phyloP scores from a whole-genome alignment of 371 early-diverging fungal genomes.

The Mortierella sp. region DNA sequence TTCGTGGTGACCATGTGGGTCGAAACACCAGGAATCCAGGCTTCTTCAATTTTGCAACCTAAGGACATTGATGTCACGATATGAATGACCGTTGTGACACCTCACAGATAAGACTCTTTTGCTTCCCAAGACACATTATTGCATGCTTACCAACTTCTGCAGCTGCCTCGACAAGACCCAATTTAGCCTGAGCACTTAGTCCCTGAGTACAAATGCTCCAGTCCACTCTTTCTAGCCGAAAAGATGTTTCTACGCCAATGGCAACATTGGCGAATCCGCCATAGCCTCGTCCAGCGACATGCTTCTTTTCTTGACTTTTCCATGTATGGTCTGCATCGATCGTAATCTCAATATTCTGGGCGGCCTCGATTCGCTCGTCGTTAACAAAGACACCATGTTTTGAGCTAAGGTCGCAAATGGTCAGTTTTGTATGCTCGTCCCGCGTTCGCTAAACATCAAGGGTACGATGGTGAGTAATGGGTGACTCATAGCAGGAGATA shows the following conservation, averaged over 20 bases:
- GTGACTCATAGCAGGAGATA: background rate
- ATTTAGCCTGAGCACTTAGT: conserved; percentile 19
- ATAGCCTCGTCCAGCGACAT: conserved; percentile 45
- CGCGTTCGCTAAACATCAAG: conserved; percentile 15
- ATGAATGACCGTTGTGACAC: too few species aligned
- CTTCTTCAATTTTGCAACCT: conserved; percentile 38
- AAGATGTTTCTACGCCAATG: conserved; percentile 38
- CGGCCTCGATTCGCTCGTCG: conserved; percentile 14
- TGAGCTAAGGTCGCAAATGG: conserved; percentile 34
- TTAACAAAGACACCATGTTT: conserved; percentile 27
- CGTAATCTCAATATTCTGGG: conserved; percentile 20
- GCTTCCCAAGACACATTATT: too few species aligned
- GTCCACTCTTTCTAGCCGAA: conserved; percentile 40
- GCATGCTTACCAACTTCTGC: conserved; percentile 32
- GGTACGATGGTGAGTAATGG: background rate
- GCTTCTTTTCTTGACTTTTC: conserved; percentile 11
- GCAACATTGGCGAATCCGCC: conserved; percentile 31
- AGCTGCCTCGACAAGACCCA: conserved; percentile 18
- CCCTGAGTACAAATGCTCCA: conserved; percentile 38
- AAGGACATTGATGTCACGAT: background rate
- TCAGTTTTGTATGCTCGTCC: conserved; percentile 25
- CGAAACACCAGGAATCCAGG: conserved; percentile 35
- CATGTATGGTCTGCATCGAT: conserved; percentile 14
- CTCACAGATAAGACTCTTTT: too few species aligned
- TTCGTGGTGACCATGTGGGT: conserved; percentile 39